Evolutionary conservation across 305 asterid species (phyloP).

Genomic region (Fraxinus floribunda): DNA sequence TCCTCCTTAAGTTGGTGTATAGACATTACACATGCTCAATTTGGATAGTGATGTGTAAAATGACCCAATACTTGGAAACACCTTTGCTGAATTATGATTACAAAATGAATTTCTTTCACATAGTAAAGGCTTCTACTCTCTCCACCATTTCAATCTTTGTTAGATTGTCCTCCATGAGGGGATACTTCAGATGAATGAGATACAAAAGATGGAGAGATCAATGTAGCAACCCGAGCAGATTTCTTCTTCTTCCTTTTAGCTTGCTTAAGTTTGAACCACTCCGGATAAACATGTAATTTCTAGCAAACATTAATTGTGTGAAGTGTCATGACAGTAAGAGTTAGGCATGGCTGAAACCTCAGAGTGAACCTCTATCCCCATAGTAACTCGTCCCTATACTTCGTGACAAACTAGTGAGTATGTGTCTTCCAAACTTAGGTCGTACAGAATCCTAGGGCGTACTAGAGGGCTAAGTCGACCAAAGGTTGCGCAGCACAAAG

Average conservation of each 20-base stretch:
- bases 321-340: background rate
- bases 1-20: background rate
- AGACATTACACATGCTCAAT: background rate
- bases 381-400: background rate
- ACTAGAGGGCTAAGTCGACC: background rate
- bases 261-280: background rate
- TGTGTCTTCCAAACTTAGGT: background rate
- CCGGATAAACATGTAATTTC: background rate
- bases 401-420: background rate
- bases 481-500: background rate
- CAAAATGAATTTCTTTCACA: no score
- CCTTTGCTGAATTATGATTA: background rate
- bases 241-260: background rate
- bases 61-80: background rate
- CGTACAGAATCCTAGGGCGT: background rate
- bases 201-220: background rate
- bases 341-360: background rate
- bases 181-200: background rate
- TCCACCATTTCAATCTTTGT: background rate
- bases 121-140: background rate
- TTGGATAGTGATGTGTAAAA: no score
- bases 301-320: background rate
- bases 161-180: background rate
- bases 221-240: background rate
- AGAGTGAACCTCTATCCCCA: background rate